Percentiles rank a stretch among this genome's conserved stretches.
Conservation (phyloP, 2,329 filamentous ascomycete genomes). For the Furcasterigmium sp. region DNA sequence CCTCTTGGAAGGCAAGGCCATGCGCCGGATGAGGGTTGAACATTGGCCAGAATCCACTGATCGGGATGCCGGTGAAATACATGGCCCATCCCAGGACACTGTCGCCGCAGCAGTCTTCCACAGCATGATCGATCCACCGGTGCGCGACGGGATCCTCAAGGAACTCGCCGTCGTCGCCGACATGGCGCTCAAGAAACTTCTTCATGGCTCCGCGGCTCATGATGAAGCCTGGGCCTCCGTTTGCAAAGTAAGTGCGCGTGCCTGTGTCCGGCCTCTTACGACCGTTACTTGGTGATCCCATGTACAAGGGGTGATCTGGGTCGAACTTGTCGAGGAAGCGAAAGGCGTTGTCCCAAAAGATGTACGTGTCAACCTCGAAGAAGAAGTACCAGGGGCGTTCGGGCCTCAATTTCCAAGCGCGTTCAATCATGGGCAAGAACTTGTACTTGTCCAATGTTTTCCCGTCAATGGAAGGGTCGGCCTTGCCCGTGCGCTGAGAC, state of each 20-base stretch:
- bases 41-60: constrained; percentile 44
- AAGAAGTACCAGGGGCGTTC: constrained; percentile 51
- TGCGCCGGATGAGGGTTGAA: constrained; percentile 46
- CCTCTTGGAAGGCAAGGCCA: constrained; percentile 37
- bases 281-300: constrained; percentile 42
- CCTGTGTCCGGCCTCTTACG: constrained; percentile 21
- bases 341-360: constrained; percentile 35
- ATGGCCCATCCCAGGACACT: constrained; percentile 44
- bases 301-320: constrained; percentile 36
- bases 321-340: constrained; percentile 44
- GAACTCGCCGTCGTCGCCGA: constrained; percentile 27
- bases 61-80: constrained; percentile 33
- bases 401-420: constrained; percentile 39
- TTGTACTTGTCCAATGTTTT: constrained; percentile 54
- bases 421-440: constrained; percentile 49
- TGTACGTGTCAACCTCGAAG: constrained; percentile 49
- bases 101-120: constrained; percentile 47
- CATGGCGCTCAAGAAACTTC: constrained; percentile 27
- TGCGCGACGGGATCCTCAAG: constrained; percentile 29
- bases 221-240: constrained; percentile 42
- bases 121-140: constrained; percentile 33
- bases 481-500: constrained; percentile 24
- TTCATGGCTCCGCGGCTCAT: constrained; percentile 39
- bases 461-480: constrained; percentile 31
- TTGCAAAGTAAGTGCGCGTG: constrained; percentile 37